These are phyloP conservation scores for Vitis vinifera DNA, from an alignment of 164 flowering plant genomes.

Conservation along the genomic window ASM3070453v1 NC_081808.1:5324001-5324500, in stretches of 20 bases:
- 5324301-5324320: slow-evolving; percentile 83
- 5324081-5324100: too few species aligned
- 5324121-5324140: neutral
- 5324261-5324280: slow-evolving; percentile 74
- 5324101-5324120: neutral
- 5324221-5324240: slow-evolving; percentile 94
- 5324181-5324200: neutral
- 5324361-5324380: neutral
- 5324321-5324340: slow-evolving; percentile 50
- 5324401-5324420: neutral
- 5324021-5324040: too few species aligned
- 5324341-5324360: neutral
- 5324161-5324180: neutral
- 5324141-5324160: neutral
- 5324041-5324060: too few species aligned
- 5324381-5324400: neutral
- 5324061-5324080: too few species aligned
- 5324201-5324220: slow-evolving; percentile 37
- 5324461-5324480: neutral
- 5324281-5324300: slow-evolving; percentile 74
- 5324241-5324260: slow-evolving; percentile 76
- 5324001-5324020: too few species aligned
- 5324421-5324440: neutral
- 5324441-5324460: neutral
- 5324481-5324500: neutral